A percentile compares a stretch with the other conserved stretches of the same genome.
These are phyloP conservation scores for Phaeotremella fagi DNA, from an alignment of 768 basidiomycete species.

Conservation along the genomic window DNA sequence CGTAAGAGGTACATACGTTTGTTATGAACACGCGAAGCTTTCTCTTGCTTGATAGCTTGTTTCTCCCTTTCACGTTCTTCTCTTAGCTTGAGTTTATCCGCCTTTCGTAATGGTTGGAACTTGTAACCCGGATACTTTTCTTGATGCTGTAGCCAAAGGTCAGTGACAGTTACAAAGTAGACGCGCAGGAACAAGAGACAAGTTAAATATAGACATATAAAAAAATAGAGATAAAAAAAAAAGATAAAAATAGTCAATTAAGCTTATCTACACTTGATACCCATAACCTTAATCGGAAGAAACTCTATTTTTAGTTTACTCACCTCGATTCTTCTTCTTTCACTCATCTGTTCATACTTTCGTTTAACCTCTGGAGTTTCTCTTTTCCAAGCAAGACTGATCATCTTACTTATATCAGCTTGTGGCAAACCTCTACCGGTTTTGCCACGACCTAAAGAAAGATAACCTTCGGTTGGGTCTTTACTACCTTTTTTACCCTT, in stretches of 20 bases:
- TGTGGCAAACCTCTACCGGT: conserved; percentile 53
- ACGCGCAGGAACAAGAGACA: background rate
- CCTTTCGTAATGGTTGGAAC: conserved; percentile 43
- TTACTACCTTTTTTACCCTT: conserved; percentile 31
- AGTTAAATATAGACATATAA: background rate
- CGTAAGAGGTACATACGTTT: conserved; percentile 7
- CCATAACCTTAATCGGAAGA: too few species aligned
- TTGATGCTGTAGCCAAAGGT: conserved; percentile 43
- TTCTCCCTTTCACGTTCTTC: conserved; percentile 35
- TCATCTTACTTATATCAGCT: conserved; percentile 61
- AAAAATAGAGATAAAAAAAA: background rate
- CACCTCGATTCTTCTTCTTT: conserved; percentile 46
- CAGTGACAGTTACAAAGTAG: background rate
- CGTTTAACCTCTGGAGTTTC: conserved; percentile 54
- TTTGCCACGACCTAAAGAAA: conserved; percentile 29
- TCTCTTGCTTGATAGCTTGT: conserved; percentile 23
- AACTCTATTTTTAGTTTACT: conserved; percentile 17
- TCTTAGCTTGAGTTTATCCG: conserved; percentile 36
- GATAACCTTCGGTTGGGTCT: conserved; percentile 23
- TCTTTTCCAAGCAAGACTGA: conserved; percentile 62
- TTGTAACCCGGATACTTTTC: conserved; percentile 44
- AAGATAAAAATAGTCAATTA: background rate
- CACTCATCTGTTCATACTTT: conserved; percentile 43
- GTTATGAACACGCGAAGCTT: conserved; percentile 5
- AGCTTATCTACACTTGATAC: too few species aligned